Evolutionary conservation across 768 basidiomycete genomes (phyloP).

Genomic region (Pulveroboletus ravenelii): DNA sequence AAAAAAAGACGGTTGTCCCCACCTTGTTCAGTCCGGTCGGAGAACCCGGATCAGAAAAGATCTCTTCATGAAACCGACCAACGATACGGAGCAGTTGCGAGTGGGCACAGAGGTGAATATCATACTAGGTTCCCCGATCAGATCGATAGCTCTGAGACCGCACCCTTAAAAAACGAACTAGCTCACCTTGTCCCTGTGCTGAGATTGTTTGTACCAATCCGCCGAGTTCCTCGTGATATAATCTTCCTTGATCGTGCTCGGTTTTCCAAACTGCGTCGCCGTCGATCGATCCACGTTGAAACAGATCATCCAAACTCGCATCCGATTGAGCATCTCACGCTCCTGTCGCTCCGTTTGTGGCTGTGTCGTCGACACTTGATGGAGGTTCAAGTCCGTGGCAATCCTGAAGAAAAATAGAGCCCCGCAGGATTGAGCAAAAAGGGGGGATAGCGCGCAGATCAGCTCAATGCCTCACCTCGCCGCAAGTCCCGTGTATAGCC

Average conservation of each 20-base stretch:
- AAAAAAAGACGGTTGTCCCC: background rate
- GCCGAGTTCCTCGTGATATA: slow-evolving; percentile 25
- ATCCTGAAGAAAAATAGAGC: slow-evolving; percentile 48
- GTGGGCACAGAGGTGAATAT: slow-evolving; percentile 72
- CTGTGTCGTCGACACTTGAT: slow-evolving; percentile 56
- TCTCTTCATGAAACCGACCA: slow-evolving; percentile 69
- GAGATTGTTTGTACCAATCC: slow-evolving; percentile 72
- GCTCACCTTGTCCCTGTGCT: slow-evolving; percentile 52
- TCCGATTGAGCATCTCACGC: slow-evolving; percentile 79
- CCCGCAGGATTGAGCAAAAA: background rate
- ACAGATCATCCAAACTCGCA: slow-evolving; percentile 87
- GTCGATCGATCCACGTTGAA: slow-evolving; percentile 51
- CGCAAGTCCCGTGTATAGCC: slow-evolving; percentile 85
- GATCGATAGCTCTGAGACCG: background rate
- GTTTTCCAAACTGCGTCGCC: too few relatives aligned
- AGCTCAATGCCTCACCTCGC: slow-evolving; percentile 46
- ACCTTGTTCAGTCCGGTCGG: slow-evolving; percentile 72
- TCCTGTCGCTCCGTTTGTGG: slow-evolving; percentile 72
- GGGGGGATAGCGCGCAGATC: background rate
- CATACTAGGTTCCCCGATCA: slow-evolving; percentile 43
- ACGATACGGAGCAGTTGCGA: slow-evolving; percentile 66
- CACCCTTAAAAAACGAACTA: background rate
- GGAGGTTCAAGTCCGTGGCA: slow-evolving; percentile 86
- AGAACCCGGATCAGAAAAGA: slow-evolving; percentile 65
- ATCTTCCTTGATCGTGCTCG: too few relatives aligned